Base-by-base conservation (phyloP, 495 filamentous ascomycete genomes). In the Parachaetomium inaequale region DNA sequence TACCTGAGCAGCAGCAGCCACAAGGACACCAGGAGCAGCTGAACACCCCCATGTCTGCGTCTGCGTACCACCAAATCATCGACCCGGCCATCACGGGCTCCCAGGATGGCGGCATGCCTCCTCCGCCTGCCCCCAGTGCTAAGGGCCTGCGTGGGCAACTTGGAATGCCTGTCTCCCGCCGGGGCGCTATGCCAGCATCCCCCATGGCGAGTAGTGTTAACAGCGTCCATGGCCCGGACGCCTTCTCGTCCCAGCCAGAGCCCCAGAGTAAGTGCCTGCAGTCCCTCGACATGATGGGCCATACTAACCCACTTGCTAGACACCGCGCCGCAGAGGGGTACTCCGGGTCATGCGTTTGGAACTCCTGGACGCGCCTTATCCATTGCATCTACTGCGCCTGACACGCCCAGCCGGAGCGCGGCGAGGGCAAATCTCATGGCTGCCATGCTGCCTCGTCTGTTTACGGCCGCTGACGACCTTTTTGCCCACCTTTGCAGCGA, bases 41-140 rank as follows among this genome's bases (percentile, higher is more conserved):
- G 12, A 62, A 66, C 23, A 31, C 25, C 47, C 23, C 32, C 34
- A 58, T 63, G 54, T 7, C 45, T 42, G 34, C 46, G 14, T n/a
- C 54, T 0, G 38, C 3, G 14, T 63, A 40, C 19, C n/a, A 63
- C 25, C 32, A 63, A 34, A 28, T 25, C 26, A 63, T 63, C 28
- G 69, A 72, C 43, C 69, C 69, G 1, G 65, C 65, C 32, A 70
- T 72, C 61, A 62, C 67, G 8, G 60, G 55, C 19, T 3, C 64
- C 26, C 59, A 65, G 31, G 46, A 47, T 46, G 61, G 23, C 28
- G 43, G 8, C 34, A 73, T 73, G 71, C 56, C 57, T 19, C 71
- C 71, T 19, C 71, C 71, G 6, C 63, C 69, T 19, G 4, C 62
- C 6, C 69, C 66, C 19, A 31, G 26, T 25, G 25, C 59, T 28